Conservation (phyloP, 805 yeast species). For the Geotrichum ghanense region DNA sequence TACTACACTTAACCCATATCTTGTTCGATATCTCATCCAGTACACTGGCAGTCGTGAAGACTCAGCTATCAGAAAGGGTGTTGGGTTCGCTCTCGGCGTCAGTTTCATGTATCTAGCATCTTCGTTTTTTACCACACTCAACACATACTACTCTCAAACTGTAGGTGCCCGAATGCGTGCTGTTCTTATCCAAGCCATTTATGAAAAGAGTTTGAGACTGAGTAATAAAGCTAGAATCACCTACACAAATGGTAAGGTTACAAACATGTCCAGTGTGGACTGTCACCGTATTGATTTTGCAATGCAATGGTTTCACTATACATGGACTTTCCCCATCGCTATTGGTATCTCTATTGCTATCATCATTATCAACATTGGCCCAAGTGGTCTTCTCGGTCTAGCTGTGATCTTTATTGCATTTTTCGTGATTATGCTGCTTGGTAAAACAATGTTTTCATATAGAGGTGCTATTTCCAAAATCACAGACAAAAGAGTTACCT, state of each 20-base stretch:
- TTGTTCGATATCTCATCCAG: conserved; percentile 51
- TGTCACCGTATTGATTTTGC: conserved; percentile 72
- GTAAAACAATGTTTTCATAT: conserved; percentile 40
- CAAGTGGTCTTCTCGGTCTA: conserved; percentile 59
- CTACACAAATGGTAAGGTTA: conserved; percentile 59
- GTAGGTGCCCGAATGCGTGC: conserved; percentile 69
- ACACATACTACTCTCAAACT: conserved; percentile 46
- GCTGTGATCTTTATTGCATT: conserved; percentile 34
- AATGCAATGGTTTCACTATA: conserved; percentile 52
- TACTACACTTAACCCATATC: conserved; percentile 49
- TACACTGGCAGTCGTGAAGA: conserved; percentile 34
- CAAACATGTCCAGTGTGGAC: conserved; percentile 74
- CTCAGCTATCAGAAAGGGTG: conserved; percentile 45
- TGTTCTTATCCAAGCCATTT: conserved; percentile 55
- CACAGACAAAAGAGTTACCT: conserved; percentile 68
- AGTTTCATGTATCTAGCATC: conserved; percentile 41
- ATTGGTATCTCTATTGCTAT: conserved; percentile 52
- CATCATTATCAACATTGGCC: conserved; percentile 59
- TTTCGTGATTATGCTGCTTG: conserved; percentile 32
- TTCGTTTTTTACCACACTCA: conserved; percentile 46
- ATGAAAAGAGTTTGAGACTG: conserved; percentile 55
- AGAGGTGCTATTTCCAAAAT: conserved; percentile 45
- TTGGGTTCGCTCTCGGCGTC: conserved; percentile 68
- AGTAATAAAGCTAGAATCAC: conserved; percentile 45
- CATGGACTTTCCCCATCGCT: conserved; percentile 53